phyloP scores from a whole-genome alignment of 257 asterid species.

The Salvia splendens region DNA sequence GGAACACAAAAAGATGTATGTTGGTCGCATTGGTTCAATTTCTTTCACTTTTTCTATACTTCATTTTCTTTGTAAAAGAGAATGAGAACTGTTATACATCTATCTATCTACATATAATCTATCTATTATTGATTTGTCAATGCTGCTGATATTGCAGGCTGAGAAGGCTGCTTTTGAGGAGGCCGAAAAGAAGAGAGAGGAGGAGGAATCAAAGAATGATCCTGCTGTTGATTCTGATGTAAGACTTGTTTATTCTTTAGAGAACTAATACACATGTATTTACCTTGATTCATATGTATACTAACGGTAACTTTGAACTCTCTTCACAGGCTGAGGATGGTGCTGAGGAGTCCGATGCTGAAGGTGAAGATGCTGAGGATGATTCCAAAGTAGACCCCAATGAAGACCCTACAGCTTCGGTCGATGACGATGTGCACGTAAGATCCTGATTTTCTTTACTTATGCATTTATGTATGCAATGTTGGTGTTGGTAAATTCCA shows the following conservation, averaged over 20 bases:
- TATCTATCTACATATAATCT: neutral
- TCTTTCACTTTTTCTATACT: neutral
- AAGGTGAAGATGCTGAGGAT: constrained; percentile 43
- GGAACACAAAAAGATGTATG: constrained; percentile 93
- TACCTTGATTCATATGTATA: neutral
- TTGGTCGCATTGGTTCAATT: constrained; percentile 28
- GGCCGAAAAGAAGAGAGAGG: constrained; percentile 89
- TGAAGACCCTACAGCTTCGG: constrained; percentile 42
- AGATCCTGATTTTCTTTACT: constrained; percentile 4
- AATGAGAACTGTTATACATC: too few relatives aligned
- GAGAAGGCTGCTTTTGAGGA: constrained; percentile 95
- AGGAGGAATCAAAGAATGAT: constrained; percentile 59
- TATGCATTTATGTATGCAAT: neutral
- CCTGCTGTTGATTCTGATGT: constrained; percentile 64
- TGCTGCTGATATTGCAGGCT: constrained; percentile 51
- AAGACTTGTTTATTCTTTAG: constrained; percentile 23
- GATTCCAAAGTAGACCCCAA: constrained; percentile 40
- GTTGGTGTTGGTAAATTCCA: neutral
- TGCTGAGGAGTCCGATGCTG: constrained; percentile 53
- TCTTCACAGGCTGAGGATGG: constrained; percentile 72
- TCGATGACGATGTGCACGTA: constrained; percentile 64
- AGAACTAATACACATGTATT: neutral
- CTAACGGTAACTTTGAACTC: constrained; percentile 9
- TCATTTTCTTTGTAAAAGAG: too few relatives aligned
- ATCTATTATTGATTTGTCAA: neutral